Evolutionary conservation across 2,329 filamentous ascomycete species (phyloP), one percentile per base, ranked within the genome.

Genomic region (Emergomyces pasteurianus): DNA sequence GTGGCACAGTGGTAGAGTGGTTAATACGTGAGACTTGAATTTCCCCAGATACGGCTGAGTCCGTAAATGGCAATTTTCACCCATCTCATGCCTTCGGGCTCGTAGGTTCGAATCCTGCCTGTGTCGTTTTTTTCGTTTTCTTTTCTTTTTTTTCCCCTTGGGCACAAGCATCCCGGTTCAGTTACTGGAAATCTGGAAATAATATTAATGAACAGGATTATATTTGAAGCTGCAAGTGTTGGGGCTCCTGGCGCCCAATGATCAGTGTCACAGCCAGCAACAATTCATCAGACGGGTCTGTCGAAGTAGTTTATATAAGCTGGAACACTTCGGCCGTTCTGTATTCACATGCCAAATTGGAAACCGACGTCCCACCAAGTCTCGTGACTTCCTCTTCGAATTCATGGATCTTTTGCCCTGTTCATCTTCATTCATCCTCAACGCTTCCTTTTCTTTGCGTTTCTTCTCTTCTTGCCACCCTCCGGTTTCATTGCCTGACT

Each of bases 41-140:
- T 7, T 43, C 23, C 5, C 26, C 49, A 28, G 18, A n/a, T 31
- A 26, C 9, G 49, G 23, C 31, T 8, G n/a, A 28, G 23, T 9
- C 26, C 26, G 26, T 23, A 18, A 31, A 31, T 3, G 53, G n/a
- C n/a, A 40, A 40, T 6, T 31, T 23, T 56, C 31, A 21, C 28
- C 28, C 34, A 58, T 58, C 56, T 58, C 42, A 58, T 58, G 42
- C 56, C 56, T 58, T 58, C 56, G 56, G 56, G 56, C 42, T 43
- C 56, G 56, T 58, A 58, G 56, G 56, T 58, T 58, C 56, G 56
- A 58, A 58, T 58, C 56, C 56, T 58, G 56, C 56, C 56, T 47
- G 56, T 58, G 56, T 58, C 56, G 56, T 31, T 18, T 43, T 9
- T 14, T 58, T 58, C 47, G 14, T 31, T 47, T 47, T 46, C n/a